Evolutionary conservation across 345 rosid species (phyloP), one percentile per base, ranked within the genome.

Genomic region (Murraya paniculata): DNA sequence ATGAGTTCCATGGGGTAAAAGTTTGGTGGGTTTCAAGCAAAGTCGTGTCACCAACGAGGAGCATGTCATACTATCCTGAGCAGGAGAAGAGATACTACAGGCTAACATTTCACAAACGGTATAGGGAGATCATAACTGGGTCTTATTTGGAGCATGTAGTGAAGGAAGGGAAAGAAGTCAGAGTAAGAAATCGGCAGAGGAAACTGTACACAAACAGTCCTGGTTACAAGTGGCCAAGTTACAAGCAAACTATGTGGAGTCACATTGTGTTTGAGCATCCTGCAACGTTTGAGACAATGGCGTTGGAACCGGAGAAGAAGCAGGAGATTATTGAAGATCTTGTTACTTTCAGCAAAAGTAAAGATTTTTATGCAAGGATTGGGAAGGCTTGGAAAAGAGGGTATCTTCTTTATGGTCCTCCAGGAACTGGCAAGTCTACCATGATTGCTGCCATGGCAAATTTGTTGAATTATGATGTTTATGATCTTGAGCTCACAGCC

Each of bases 121-220:
- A 89, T 21, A 79, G 93, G 71, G 88, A 88, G 76, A 72, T 88
- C 30, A 81, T 88, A 9, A 85, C 88, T 2, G 89, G 76, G 72
- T 67, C 77, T 28, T 89, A 91, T 68, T 72, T 91, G 85, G 78
- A 73, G 77, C 91, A 89, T 64, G 88, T 87, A 48, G 61, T 88
- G 50, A 84, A 50, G 61, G 84, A 88, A 79, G 95, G 95, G 77
- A 89, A 81, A 77, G 92, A 88, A 61, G 84, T 88, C 6, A 71
- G 77, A 75, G 80, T 75, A 10, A 80, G 77, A 7, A 87, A 88
- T 59, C 73, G 90, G 85, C 89, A 89, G 79, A 88, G 91, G 85
- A 91, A 89, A 87, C 92, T 91, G 59, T 91, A 81, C 68, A 89
- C 93, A 0, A 91, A 91, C 33, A 83, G 89, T 53, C 82, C 92